Evolutionary conservation across 2,329 filamentous ascomycete genomes (phyloP), one percentile per base, ranked within the genome.

Genomic region (Fusarium secorum): DNA sequence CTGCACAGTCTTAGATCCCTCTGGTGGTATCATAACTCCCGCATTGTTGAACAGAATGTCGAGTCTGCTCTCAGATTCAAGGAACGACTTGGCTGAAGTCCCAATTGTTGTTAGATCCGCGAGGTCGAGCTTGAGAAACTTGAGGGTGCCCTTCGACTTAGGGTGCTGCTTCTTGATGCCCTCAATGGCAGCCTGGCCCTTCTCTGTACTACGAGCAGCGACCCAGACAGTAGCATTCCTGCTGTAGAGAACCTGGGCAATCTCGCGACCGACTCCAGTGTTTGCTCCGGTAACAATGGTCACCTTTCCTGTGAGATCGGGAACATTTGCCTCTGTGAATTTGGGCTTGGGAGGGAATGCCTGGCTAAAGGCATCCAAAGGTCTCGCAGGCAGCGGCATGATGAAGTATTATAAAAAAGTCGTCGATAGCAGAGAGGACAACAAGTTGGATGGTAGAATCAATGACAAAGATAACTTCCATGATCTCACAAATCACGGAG

Each of bases 301-400:
- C 36, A 92, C 90, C 91, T 73, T 75, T 22, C 60, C 68, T 7
- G 70, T 71, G 33, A 76, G 75, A 42, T 77, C 76, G 0, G 93
- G 92, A 30, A 97, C 86, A 75, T 97, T 92, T 78, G 95, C 28
- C 41, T 77, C 76, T 3, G 69, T 77, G 53, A 75, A 75, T 28
- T 60, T 46, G 13, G 76, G 75, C 30, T 70, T 75, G 3, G 73
- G 67, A 8, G 76, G 75, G 15, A 74, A 75, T 4, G 62, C 65
- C 55, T 76, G 74, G 36, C 60, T 64, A 18, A 76, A 44, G 39
- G 62, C 55, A 26, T 75, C 20, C 28, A 69, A 32, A 22, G 69
- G 68, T 10, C 49, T 66, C 24, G 66, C 51, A 51, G 64, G 48
- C 8, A 71, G 42, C 11, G 38, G 48, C 59, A 68, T 68, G 5